These are phyloP conservation scores for Priceomyces fermenticarens DNA, from an alignment of 805 yeast species.

Conservation along the genomic window DNA sequence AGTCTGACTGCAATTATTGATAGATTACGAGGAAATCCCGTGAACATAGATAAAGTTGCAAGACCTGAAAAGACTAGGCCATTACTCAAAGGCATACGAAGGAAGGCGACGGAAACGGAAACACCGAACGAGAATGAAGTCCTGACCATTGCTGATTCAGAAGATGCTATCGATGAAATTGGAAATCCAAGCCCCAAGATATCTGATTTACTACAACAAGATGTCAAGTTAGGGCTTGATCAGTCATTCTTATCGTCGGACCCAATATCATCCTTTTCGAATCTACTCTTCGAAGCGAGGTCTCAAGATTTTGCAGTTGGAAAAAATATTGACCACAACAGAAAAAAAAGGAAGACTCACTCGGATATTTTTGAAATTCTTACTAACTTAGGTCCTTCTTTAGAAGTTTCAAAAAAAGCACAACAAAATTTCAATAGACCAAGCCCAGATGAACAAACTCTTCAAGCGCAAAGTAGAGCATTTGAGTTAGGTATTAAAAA, in stretches of 20 bases:
- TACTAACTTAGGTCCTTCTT: conserved; percentile 39
- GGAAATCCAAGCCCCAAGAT: too few species aligned
- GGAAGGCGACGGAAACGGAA: too few species aligned
- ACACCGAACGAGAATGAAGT: too few species aligned
- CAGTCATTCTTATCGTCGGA: conserved; percentile 5
- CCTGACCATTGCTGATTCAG: too few species aligned
- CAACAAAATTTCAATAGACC: conserved; percentile 59
- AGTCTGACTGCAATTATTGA: conserved; percentile 5
- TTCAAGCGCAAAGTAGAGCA: conserved; percentile 54
- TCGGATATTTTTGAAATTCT: conserved; percentile 25
- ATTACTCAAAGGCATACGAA: too few species aligned
- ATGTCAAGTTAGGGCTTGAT: conserved; percentile 2
- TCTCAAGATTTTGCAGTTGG: conserved; percentile 1
- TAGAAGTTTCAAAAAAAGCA: conserved; percentile 37
- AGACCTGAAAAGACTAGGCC: too few species aligned
- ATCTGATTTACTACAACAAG: too few species aligned
- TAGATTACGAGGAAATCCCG: background rate
- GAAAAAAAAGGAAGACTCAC: conserved; percentile 20
- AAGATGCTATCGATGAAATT: too few species aligned
- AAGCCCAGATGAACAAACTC: conserved; percentile 78
- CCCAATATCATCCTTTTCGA: conserved; percentile 14
- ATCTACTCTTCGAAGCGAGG: conserved; percentile 12
- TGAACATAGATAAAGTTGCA: too few species aligned
- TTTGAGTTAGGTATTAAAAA: conserved; percentile 30
- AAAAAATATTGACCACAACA: conserved; percentile 8